A percentile compares a stretch with the other conserved stretches of the same genome.
Evolutionary conservation across 2,329 filamentous ascomycete genomes (phyloP).

Genomic region (Apiospora koreana): DNA sequence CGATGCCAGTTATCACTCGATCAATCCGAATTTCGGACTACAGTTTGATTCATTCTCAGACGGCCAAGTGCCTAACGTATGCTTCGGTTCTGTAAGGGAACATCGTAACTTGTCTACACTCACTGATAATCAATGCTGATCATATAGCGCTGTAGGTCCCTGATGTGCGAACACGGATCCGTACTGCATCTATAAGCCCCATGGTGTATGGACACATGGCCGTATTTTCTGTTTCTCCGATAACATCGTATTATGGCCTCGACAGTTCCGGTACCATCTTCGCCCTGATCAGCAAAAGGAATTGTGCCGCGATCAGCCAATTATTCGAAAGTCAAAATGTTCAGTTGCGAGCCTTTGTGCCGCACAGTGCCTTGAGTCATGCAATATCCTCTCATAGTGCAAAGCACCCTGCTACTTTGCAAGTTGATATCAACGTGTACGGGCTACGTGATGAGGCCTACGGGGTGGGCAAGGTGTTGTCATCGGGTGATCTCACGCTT

Average conservation of each 20-base stretch:
- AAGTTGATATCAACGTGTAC: neutral
- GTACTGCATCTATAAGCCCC: neutral
- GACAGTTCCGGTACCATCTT: neutral
- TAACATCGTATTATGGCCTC: neutral
- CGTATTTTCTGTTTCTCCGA: neutral
- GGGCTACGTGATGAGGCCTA: neutral
- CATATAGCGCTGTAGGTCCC: too few species aligned
- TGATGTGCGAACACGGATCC: neutral
- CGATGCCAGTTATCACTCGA: neutral
- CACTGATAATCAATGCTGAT: too few species aligned
- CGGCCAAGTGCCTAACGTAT: neutral
- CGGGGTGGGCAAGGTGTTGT: neutral
- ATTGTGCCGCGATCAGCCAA: neutral
- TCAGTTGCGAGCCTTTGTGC: neutral
- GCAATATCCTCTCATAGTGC: neutral
- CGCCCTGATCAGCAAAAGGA: neutral
- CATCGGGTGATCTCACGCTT: neutral
- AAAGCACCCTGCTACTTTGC: neutral
- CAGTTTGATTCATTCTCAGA: neutral
- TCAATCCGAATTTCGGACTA: neutral
- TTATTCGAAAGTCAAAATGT: neutral
- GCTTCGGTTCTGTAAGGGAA: neutral
- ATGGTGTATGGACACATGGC: neutral
- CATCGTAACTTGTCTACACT: neutral
- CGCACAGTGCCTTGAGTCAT: neutral